Evolutionary conservation across 1,139 yeast genomes (phyloP).

Genomic region (Protomyces gravidus): DNA sequence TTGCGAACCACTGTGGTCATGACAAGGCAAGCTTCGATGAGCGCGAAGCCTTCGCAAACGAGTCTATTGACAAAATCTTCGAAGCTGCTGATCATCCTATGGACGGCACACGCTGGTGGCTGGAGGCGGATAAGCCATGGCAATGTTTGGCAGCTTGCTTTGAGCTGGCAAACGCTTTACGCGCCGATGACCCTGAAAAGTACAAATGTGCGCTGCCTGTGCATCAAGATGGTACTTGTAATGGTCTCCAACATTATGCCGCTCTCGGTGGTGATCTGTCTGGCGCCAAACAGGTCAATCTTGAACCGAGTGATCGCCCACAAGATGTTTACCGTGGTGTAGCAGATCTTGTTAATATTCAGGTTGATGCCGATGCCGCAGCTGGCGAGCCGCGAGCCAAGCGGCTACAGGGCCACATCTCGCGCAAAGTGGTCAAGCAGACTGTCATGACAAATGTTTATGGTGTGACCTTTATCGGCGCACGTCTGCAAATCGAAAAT

Average conservation of each 20-base stretch:
- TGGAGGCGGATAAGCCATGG: slow-evolving; percentile 88
- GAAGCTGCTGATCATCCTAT: slow-evolving; percentile 72
- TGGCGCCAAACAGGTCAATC: slow-evolving; percentile 90
- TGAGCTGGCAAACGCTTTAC: slow-evolving; percentile 69
- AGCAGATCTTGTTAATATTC: slow-evolving; percentile 58
- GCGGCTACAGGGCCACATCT: slow-evolving; percentile 57
- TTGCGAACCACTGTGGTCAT: slow-evolving; percentile 81
- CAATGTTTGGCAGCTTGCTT: slow-evolving; percentile 83
- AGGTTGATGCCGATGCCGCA: slow-evolving; percentile 58
- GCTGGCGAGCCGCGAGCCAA: slow-evolving; percentile 53
- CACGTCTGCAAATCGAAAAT: slow-evolving; percentile 68
- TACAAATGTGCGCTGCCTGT: slow-evolving; percentile 79
- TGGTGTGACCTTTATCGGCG: slow-evolving; percentile 95
- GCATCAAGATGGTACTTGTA: slow-evolving; percentile 97
- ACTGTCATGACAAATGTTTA: slow-evolving; percentile 98
- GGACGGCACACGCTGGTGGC: slow-evolving; percentile 69
- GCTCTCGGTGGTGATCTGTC: slow-evolving; percentile 94
- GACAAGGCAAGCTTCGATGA: slow-evolving; percentile 79
- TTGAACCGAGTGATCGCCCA: slow-evolving; percentile 76
- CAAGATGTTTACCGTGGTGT: slow-evolving; percentile 88
- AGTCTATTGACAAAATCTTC: slow-evolving; percentile 56
- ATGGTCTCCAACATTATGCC: slow-evolving; percentile 95
- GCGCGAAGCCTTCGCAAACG: slow-evolving; percentile 67
- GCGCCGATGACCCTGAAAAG: slow-evolving; percentile 67
- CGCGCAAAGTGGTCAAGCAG: slow-evolving; percentile 88